Percentiles rank a stretch among this genome's conserved stretches.
phyloP scores from a whole-genome alignment of 2,329 filamentous ascomycete species.

The Fusarium abutilonis region DNA sequence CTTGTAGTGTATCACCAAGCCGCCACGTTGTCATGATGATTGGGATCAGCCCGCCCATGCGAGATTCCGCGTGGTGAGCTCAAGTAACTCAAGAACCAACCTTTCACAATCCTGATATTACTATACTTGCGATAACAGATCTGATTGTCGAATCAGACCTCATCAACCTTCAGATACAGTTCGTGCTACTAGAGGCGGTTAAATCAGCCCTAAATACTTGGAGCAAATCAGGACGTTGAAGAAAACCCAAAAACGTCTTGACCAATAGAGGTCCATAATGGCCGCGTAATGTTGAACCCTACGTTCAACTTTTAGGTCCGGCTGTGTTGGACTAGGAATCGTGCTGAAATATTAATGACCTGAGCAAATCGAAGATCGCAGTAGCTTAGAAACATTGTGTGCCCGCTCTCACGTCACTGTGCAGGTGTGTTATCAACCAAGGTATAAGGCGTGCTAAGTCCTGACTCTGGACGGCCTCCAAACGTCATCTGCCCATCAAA shows the following conservation, averaged over 20 bases:
- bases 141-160: not conserved
- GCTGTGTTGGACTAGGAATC: not conserved
- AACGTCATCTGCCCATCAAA: not conserved
- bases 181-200: not conserved
- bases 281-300: not conserved
- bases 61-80: not conserved
- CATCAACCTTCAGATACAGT: not conserved
- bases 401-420: not conserved
- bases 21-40: constrained; percentile 28
- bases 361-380: too few species aligned
- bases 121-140: not conserved
- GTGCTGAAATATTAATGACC: not conserved
- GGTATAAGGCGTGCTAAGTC: not conserved
- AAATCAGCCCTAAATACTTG: not conserved
- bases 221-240: not conserved
- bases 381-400: not conserved
- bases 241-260: not conserved
- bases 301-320: not conserved
- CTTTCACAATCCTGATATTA: not conserved
- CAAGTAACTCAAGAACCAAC: not conserved
- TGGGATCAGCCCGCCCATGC: not conserved
- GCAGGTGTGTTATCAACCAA: not conserved
- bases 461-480: not conserved
- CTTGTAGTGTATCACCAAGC: constrained; percentile 9
- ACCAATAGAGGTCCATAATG: not conserved